Percentiles rank a stretch among this genome's conserved stretches.
Evolutionary conservation across 106 monocot genomes (phyloP).

Genomic region (Ottelia alismoides): DNA sequence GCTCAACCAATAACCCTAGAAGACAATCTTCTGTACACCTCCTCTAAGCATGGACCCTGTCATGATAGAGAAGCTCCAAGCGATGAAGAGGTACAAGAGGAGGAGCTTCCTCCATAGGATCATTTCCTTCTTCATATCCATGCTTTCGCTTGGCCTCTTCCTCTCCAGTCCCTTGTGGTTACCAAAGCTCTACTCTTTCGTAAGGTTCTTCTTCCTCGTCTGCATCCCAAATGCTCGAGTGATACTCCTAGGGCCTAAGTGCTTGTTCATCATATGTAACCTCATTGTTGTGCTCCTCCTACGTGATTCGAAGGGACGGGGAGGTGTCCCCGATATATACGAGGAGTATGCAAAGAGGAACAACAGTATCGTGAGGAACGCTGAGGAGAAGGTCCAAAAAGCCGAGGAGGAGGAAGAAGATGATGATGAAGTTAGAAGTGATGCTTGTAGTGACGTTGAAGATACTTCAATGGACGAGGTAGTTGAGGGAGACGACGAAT

Average conservation of each 20-base stretch:
- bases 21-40: neutral
- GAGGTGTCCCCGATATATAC: conserved; percentile 1
- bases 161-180: conserved; percentile 21
- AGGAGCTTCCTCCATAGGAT: conserved; percentile 5
- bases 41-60: conserved; percentile 11
- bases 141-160: conserved; percentile 9
- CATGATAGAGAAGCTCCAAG: conserved; percentile 17
- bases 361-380: neutral
- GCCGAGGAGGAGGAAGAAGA: neutral
- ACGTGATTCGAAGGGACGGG: conserved; percentile 10
- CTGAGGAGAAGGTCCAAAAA: neutral
- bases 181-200: conserved; percentile 1
- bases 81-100: conserved; percentile 14
- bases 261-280: conserved; percentile 21
- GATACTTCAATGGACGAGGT: neutral
- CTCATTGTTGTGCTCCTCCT: conserved; percentile 18
- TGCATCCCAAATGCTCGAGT: neutral
- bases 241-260: conserved; percentile 5
- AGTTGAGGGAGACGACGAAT: neutral
- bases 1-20: neutral
- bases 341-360: conserved; percentile 11
- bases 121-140: neutral
- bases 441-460: neutral
- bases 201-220: conserved; percentile 2
- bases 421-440: neutral